Evolutionary conservation across 106 monocot species (phyloP).

Genomic region (Dendrobium chrysotoxum): DNA sequence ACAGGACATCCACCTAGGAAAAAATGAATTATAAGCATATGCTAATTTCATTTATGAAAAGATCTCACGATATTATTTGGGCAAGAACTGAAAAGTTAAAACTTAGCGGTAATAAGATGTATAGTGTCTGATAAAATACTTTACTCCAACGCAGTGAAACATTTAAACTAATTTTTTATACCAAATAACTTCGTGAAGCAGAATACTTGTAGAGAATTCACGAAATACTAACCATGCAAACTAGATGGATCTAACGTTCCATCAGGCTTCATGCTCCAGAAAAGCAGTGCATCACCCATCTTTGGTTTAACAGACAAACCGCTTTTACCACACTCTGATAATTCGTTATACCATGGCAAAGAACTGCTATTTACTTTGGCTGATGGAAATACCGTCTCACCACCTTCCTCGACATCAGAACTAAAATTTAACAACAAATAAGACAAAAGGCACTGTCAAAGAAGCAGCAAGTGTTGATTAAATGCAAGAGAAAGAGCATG

Average conservation of each 20-base stretch:
- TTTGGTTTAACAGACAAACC: constrained; percentile 56
- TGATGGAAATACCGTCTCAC: constrained; percentile 52
- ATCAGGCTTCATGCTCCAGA: constrained; percentile 74
- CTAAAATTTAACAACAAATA: constrained; percentile 10
- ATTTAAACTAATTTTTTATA: background rate
- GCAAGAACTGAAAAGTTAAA: constrained; percentile 1
- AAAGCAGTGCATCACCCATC: constrained; percentile 62
- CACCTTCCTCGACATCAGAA: constrained; percentile 61
- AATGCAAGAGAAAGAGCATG: background rate
- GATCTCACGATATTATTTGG: background rate
- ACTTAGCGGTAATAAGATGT: background rate
- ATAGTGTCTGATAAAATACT: background rate
- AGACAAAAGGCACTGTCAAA: background rate
- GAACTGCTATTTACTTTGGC: constrained; percentile 40
- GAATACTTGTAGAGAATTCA: background rate
- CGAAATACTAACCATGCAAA: constrained; percentile 44
- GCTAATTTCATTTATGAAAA: background rate
- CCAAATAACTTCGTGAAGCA: background rate
- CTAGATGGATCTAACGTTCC: constrained; percentile 50
- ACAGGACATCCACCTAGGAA: constrained; percentile 5
- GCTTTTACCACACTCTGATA: constrained; percentile 53
- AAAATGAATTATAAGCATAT: background rate
- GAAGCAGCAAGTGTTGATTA: background rate
- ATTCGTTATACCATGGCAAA: constrained; percentile 40
- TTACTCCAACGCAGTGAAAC: background rate